These are phyloP conservation scores for Trichoderma asperelloides DNA, from an alignment of 495 filamentous ascomycete genomes.

Conservation along the genomic window DNA sequence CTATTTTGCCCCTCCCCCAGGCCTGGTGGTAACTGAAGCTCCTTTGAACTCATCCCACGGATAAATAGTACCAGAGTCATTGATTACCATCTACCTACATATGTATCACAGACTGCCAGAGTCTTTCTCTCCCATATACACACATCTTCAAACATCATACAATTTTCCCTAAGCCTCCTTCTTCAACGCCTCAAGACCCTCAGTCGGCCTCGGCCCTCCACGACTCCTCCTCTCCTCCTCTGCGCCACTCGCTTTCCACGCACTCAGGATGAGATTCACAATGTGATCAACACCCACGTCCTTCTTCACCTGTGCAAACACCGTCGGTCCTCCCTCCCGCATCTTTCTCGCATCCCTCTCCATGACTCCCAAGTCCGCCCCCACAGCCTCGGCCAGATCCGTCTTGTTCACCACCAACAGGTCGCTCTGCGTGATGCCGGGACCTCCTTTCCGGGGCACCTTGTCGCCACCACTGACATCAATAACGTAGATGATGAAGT, in stretches of 20 bases:
- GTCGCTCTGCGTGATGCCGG: constrained; percentile 92
- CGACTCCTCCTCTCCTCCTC: constrained; percentile 45
- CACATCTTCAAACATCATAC: background rate
- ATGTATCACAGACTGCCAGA: background rate
- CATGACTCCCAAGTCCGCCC: constrained; percentile 89
- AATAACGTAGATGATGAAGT: constrained; percentile 97
- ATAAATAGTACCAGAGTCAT: too few relatives aligned
- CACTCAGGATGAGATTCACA: constrained; percentile 77
- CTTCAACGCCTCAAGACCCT: constrained; percentile 33
- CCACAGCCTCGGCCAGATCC: constrained; percentile 83
- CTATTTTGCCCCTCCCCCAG: too few relatives aligned
- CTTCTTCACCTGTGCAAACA: constrained; percentile 95
- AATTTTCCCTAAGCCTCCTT: background rate
- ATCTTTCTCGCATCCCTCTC: constrained; percentile 91
- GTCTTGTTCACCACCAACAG: constrained; percentile 93
- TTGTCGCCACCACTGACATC: constrained; percentile 97
- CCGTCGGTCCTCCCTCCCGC: constrained; percentile 90
- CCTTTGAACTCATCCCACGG: too few relatives aligned
- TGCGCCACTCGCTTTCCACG: constrained; percentile 85
- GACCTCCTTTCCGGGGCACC: constrained; percentile 90
- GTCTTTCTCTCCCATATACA: constrained; percentile 5
- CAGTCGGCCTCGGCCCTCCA: constrained; percentile 42
- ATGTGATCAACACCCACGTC: constrained; percentile 76
- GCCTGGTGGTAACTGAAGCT: too few relatives aligned
- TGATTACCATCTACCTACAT: background rate